These are phyloP conservation scores for Mucor sp. DNA, from an alignment of 371 early-diverging fungal genomes.

Conservation along the genomic window DNA sequence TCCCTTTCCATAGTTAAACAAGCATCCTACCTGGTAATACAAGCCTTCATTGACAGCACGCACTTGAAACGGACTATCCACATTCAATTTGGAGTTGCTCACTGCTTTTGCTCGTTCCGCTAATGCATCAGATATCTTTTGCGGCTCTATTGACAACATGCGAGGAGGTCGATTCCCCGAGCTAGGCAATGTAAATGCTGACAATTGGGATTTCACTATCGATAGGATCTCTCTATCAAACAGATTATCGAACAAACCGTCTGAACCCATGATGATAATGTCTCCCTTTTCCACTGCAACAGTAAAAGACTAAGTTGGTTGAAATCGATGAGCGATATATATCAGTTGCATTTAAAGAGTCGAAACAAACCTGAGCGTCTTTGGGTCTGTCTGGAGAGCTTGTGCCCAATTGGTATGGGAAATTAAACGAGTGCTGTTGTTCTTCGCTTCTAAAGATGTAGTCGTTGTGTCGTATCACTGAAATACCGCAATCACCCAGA, in stretches of 20 bases:
- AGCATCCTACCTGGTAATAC: constrained; percentile 57
- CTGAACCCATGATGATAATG: constrained; percentile 73
- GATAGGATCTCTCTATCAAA: constrained; percentile 77
- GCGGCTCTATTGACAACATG: constrained; percentile 52
- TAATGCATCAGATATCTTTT: constrained; percentile 76
- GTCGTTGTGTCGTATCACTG: constrained; percentile 79
- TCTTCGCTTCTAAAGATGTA: constrained; percentile 88
- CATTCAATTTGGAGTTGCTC: constrained; percentile 76
- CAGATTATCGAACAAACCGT: constrained; percentile 80
- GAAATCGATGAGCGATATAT: neutral
- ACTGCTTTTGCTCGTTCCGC: constrained; percentile 75
- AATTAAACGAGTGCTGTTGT: constrained; percentile 82
- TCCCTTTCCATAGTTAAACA: neutral
- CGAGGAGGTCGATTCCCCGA: constrained; percentile 28
- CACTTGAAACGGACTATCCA: constrained; percentile 86
- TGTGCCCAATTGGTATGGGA: constrained; percentile 76
- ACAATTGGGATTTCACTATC: constrained; percentile 15
- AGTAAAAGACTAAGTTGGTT: constrained; percentile 45
- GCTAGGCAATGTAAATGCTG: constrained; percentile 35
- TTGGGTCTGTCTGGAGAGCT: constrained; percentile 60
- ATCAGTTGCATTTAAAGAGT: too few species aligned
- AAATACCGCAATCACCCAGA: constrained; percentile 90
- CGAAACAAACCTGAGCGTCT: constrained; percentile 61
- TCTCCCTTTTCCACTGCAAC: constrained; percentile 79
- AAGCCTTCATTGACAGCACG: constrained; percentile 81